These are phyloP conservation scores for Amphirosellinia nigrospora DNA, from an alignment of 495 filamentous ascomycete genomes.

Conservation along the genomic window DNA sequence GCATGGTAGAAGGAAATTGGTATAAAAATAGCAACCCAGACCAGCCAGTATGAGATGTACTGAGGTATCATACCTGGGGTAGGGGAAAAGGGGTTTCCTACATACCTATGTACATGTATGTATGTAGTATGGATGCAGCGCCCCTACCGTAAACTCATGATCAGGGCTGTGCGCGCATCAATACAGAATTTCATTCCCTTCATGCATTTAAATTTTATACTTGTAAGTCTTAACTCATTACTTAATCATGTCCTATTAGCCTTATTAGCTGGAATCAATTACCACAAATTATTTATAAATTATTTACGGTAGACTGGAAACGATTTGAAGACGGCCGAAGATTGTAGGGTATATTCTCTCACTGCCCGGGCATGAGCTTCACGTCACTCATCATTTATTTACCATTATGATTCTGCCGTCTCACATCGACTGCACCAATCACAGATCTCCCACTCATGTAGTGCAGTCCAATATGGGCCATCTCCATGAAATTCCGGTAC, in stretches of 20 bases:
- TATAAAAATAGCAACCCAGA: conserved; percentile 22
- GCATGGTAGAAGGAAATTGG: not conserved
- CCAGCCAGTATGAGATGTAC: no score
- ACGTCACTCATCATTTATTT: conserved; percentile 17
- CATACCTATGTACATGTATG: no score
- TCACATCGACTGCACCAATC: conserved; percentile 27
- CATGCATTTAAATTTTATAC: not conserved
- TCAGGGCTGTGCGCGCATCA: not conserved
- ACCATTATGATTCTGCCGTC: conserved; percentile 24
- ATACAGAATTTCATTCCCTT: conserved; percentile 5
- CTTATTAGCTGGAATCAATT: not conserved
- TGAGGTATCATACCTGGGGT: not conserved
- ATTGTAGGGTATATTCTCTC: not conserved
- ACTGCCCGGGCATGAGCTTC: conserved; percentile 13
- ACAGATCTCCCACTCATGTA: conserved; percentile 3
- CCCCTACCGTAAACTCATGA: not conserved
- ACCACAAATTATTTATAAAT: not conserved
- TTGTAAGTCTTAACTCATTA: no score
- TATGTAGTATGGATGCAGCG: no score
- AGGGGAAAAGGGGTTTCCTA: conserved; percentile 1
- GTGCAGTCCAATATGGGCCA: conserved; percentile 9
- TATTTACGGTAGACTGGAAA: not conserved
- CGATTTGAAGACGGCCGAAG: not conserved
- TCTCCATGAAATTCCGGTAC: not conserved
- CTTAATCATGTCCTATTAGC: not conserved